phyloP scores from a whole-genome alignment of 129 eudicot genomes.

The Artemisia tridentata region DNA sequence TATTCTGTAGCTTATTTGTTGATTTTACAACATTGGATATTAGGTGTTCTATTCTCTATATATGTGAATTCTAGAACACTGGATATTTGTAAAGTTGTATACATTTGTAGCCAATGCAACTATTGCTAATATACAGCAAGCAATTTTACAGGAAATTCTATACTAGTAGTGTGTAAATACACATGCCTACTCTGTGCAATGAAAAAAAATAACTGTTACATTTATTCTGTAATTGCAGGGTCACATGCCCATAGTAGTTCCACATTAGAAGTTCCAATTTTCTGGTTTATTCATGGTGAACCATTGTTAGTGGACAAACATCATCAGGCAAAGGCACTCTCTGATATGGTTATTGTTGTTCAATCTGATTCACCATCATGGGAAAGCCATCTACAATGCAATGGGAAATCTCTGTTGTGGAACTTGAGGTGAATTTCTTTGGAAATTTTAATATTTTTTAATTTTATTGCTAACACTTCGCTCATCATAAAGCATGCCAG shows the following conservation, averaged over 20 bases:
- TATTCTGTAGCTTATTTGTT: too few species aligned
- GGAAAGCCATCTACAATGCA: constrained; percentile 97
- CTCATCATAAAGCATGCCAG: constrained; percentile 5
- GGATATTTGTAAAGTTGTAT: too few species aligned
- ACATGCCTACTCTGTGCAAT: neutral
- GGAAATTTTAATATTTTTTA: too few species aligned
- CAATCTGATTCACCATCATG: constrained; percentile 87
- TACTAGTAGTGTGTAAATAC: too few species aligned
- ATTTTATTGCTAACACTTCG: neutral
- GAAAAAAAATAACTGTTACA: constrained; percentile 20
- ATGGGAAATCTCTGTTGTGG: constrained; percentile 75
- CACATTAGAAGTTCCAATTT: constrained; percentile 80
- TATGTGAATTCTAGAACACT: too few species aligned
- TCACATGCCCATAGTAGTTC: constrained; percentile 85
- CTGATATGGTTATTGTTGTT: constrained; percentile 92
- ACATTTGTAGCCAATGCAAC: too few species aligned
- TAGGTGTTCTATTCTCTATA: too few species aligned
- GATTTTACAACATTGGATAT: too few species aligned
- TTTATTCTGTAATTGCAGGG: constrained; percentile 46
- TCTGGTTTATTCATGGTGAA: constrained; percentile 92
- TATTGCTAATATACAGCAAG: too few species aligned
- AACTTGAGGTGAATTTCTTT: constrained; percentile 63
- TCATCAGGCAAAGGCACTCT: constrained; percentile 92
- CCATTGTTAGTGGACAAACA: constrained; percentile 87
- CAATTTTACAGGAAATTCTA: too few species aligned